phyloP scores from a whole-genome alignment of 352 stramenopile genomes.

The Pelagophyceae sp. region DNA sequence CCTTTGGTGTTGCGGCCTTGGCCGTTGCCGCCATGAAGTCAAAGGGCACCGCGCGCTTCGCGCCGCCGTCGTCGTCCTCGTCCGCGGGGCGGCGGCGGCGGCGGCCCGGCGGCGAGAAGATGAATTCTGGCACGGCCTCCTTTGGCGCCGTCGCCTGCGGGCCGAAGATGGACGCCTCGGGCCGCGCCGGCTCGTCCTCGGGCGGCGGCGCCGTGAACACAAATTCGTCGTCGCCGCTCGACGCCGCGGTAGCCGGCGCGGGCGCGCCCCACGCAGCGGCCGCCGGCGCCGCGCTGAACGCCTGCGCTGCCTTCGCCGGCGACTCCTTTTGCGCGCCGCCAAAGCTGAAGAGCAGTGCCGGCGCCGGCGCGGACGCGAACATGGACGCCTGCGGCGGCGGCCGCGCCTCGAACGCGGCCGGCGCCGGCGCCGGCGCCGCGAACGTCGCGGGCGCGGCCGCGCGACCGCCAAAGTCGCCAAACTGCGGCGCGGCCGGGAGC shows the following conservation, averaged over 20 bases:
- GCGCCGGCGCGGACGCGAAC: not conserved
- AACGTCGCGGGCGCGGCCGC: not conserved
- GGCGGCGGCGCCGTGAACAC: too few species aligned
- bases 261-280: not conserved
- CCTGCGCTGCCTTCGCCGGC: too few species aligned
- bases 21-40: not conserved
- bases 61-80: not conserved
- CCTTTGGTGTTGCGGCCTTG: not conserved
- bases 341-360: not conserved
- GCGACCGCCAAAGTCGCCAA: not conserved
- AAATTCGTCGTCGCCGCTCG: not conserved
- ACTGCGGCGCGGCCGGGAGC: not conserved
- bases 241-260: not conserved
- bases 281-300: not conserved
- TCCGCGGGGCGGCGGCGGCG: not conserved
- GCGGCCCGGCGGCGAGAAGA: conserved; percentile 8
- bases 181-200: not conserved
- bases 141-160: not conserved
- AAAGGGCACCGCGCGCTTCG: not conserved
- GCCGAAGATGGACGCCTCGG: not conserved
- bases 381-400: not conserved
- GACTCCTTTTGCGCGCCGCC: not conserved
- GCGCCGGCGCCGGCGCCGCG: not conserved
- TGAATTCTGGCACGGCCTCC: not conserved
- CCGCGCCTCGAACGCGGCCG: not conserved